Evolutionary conservation across 306 rosid species (phyloP).

Genomic region (Quercus dentata): DNA sequence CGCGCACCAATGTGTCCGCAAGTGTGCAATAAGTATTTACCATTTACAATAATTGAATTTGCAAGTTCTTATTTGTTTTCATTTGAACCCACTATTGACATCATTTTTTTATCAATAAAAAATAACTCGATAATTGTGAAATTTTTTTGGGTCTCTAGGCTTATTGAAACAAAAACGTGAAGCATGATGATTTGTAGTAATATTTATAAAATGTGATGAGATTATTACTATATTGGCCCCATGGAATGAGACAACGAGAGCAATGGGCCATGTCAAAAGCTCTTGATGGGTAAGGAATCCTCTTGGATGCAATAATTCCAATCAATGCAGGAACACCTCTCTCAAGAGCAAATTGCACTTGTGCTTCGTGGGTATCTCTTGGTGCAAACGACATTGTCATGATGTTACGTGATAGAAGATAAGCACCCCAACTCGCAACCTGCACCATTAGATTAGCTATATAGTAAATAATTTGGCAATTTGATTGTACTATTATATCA

Average conservation of each 20-base stretch:
- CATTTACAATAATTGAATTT: too few relatives aligned
- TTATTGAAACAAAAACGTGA: too few relatives aligned
- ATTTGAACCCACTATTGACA: rapidly evolving
- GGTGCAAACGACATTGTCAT: slow-evolving; percentile 67
- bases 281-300: slow-evolving; percentile 71
- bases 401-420: slow-evolving; percentile 55
- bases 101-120: too few relatives aligned
- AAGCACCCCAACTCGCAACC: slow-evolving; percentile 96
- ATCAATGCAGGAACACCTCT: slow-evolving; percentile 76
- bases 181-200: too few relatives aligned
- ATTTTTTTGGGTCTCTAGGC: too few relatives aligned
- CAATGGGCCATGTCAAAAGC: slow-evolving; percentile 88
- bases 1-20: too few relatives aligned
- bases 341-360: slow-evolving; percentile 81
- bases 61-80: too few relatives aligned
- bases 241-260: slow-evolving; percentile 84
- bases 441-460: background rate
- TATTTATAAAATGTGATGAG: background rate
- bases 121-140: too few relatives aligned
- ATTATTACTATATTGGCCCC: slow-evolving; percentile 44
- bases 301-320: slow-evolving; percentile 65
- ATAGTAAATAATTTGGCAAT: slow-evolving; percentile 1
- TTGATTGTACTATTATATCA: background rate
- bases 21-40: too few relatives aligned
- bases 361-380: slow-evolving; percentile 75